These are phyloP conservation scores for Dichomitus squalens DNA, from an alignment of 1,284 basidiomycete species.

Conservation along the genomic window DNA sequence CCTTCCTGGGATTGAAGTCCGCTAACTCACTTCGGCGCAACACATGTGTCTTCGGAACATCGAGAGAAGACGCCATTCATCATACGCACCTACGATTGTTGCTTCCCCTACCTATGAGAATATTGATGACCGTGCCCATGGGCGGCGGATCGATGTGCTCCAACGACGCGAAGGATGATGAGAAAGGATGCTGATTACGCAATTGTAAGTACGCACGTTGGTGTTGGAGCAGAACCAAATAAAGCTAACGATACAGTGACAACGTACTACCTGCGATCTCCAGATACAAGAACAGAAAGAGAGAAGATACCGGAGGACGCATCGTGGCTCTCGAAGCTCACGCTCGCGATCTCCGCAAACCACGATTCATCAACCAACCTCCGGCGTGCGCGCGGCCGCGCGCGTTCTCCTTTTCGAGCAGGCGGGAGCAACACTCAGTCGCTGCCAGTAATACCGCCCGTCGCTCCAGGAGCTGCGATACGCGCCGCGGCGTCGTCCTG, in stretches of 20 bases:
- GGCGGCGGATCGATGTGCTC: too few relatives aligned
- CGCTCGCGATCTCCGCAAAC: too few relatives aligned
- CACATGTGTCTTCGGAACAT: too few relatives aligned
- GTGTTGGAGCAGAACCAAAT: background rate
- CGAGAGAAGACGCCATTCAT: too few relatives aligned
- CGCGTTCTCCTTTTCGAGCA: background rate
- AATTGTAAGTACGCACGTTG: background rate
- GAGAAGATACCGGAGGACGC: background rate
- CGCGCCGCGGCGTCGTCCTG: slow-evolving; percentile 42
- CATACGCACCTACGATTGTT: background rate
- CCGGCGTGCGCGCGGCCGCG: background rate
- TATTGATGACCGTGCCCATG: too few relatives aligned
- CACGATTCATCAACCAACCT: background rate
- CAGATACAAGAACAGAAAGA: background rate
- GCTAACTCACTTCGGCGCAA: too few relatives aligned
- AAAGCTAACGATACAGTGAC: background rate
- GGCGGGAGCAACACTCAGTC: background rate
- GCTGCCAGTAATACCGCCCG: slow-evolving; percentile 35
- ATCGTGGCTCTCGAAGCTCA: background rate
- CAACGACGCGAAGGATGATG: too few relatives aligned
- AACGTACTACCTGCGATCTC: background rate
- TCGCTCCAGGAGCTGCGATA: slow-evolving; percentile 48
- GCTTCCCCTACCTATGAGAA: background rate
- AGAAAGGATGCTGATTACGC: too few relatives aligned
- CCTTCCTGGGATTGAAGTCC: too few relatives aligned